Percentiles rank a stretch among this genome's conserved stretches.
Evolutionary conservation across 495 filamentous ascomycete genomes (phyloP).

Genomic region (Podospora comata): DNA sequence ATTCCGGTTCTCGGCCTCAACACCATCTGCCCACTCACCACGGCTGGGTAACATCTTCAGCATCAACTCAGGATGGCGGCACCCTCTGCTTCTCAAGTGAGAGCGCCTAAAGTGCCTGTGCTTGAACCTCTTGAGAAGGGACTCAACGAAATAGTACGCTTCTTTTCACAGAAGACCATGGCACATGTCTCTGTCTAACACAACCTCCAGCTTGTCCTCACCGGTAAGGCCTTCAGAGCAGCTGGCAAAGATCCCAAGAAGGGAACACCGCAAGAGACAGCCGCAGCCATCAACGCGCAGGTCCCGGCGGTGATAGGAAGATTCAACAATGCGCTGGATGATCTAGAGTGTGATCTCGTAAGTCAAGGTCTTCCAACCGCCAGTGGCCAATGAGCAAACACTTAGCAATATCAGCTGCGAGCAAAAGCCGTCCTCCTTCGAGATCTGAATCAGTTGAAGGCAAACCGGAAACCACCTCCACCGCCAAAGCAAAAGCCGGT

Average conservation of each 20-base stretch:
- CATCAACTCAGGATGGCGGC: slow-evolving; percentile 33
- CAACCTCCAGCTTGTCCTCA: slow-evolving; percentile 42
- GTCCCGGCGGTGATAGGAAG: slow-evolving; percentile 38
- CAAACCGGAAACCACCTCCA: slow-evolving; percentile 23
- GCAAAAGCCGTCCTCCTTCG: slow-evolving; percentile 44
- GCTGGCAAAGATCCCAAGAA: slow-evolving; percentile 39
- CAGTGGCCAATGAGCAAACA: no score
- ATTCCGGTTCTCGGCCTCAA: background rate
- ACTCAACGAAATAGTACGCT: slow-evolving; percentile 48
- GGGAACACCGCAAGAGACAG: slow-evolving; percentile 27
- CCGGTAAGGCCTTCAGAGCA: slow-evolving; percentile 46
- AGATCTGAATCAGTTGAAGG: slow-evolving; percentile 41
- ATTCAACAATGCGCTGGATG: slow-evolving; percentile 51
- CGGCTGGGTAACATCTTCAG: background rate
- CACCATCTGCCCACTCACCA: background rate
- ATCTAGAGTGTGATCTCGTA: slow-evolving; percentile 53
- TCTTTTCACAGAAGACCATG: background rate
- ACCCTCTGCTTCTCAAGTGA: background rate
- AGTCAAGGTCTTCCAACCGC: slow-evolving; percentile 16
- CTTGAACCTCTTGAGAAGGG: slow-evolving; percentile 11
- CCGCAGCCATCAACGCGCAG: slow-evolving; percentile 33
- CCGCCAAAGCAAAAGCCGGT: slow-evolving; percentile 21
- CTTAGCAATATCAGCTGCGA: slow-evolving; percentile 35
- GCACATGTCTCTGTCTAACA: background rate
- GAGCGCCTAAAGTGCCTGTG: slow-evolving; percentile 27